phyloP scores from a whole-genome alignment of 2,329 filamentous ascomycete genomes.

The Cryphonectria naterciae region DNA sequence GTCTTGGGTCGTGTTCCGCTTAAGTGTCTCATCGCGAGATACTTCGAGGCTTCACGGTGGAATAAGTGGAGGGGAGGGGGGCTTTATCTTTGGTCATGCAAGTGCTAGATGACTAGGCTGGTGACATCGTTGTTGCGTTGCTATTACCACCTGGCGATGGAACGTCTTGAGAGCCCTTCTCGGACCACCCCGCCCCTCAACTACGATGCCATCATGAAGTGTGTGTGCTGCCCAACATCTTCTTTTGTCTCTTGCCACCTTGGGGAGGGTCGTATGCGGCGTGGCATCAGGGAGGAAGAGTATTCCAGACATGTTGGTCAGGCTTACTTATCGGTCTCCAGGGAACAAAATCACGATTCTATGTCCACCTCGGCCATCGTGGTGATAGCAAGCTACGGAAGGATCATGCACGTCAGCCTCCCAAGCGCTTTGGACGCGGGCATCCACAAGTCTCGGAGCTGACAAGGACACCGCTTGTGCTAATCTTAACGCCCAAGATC shows the following conservation, averaged over 20 bases:
- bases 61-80: background rate
- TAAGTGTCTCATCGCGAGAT: background rate
- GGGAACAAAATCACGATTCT: background rate
- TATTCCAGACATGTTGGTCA: background rate
- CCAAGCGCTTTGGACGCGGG: background rate
- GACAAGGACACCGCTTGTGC: background rate
- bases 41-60: background rate
- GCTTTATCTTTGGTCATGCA: background rate
- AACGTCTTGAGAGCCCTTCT: background rate
- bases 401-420: slow-evolving; percentile 17
- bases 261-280: background rate
- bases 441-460: background rate
- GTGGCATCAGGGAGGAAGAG: background rate
- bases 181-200: background rate
- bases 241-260: background rate
- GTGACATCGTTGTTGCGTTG: background rate
- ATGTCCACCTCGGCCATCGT: background rate
- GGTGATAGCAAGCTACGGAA: background rate
- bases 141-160: background rate
- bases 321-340: background rate
- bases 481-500: background rate
- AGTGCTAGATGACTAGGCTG: background rate
- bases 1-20: background rate
- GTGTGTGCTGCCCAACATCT: background rate
- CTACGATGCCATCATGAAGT: background rate